A percentile compares a stretch with the other conserved stretches of the same genome.
These are phyloP conservation scores for Suillus paluster DNA, from an alignment of 768 basidiomycete genomes.

Conservation along the genomic window DNA sequence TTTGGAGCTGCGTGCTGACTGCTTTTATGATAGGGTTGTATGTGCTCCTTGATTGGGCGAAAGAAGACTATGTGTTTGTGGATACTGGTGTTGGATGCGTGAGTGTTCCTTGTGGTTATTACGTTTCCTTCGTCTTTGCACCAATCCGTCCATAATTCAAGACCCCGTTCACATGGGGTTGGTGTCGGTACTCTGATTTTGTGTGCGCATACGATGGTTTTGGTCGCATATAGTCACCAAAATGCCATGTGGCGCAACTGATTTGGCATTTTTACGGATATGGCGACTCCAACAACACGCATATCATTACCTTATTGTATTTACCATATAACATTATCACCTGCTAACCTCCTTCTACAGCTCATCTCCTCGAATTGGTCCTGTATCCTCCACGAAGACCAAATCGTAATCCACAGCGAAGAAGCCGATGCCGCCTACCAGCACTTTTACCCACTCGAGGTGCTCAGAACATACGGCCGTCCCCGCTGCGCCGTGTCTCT, in stretches of 20 bases:
- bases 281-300: background rate
- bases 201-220: background rate
- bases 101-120: slow-evolving; percentile 35
- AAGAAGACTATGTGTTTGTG: slow-evolving; percentile 68
- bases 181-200: background rate
- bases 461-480: slow-evolving; percentile 36
- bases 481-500: slow-evolving; percentile 26
- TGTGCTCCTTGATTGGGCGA: slow-evolving; percentile 67
- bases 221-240: background rate
- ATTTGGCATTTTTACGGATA: background rate
- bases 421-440: slow-evolving; percentile 68
- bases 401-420: slow-evolving; percentile 78
- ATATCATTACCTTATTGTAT: background rate
- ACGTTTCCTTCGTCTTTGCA: slow-evolving; percentile 3
- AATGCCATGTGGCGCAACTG: background rate
- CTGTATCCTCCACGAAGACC: slow-evolving; percentile 66
- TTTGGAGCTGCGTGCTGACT: background rate
- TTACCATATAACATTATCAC: slow-evolving; percentile 5
- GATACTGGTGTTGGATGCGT: slow-evolving; percentile 79
- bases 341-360: slow-evolving; percentile 35
- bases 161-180: too few relatives aligned
- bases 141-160: background rate
- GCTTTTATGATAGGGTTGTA: slow-evolving; percentile 58
- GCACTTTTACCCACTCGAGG: slow-evolving; percentile 63
- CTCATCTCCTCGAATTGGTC: slow-evolving; percentile 76